Evolutionary conservation across 441 rosid species (phyloP).

Genomic region (Erysimum pusillum): DNA sequence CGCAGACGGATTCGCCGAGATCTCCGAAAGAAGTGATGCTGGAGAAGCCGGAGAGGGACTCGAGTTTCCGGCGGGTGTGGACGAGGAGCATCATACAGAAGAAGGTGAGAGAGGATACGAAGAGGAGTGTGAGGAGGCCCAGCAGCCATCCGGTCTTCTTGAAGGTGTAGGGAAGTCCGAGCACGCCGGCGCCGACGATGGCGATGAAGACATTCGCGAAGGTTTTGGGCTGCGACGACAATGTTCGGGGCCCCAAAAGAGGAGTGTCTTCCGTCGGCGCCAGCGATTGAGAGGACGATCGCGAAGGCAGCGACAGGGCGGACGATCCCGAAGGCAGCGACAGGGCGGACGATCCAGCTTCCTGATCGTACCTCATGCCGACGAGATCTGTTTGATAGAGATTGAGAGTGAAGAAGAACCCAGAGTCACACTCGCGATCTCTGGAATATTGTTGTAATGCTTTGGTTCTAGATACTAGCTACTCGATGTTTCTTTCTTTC

Average conservation of each 20-base stretch:
- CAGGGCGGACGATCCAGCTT: constrained; percentile 69
- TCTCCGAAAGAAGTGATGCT: constrained; percentile 74
- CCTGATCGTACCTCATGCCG: constrained; percentile 57
- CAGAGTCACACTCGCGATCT: background rate
- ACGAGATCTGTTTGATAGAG: constrained; percentile 4
- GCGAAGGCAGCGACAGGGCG: constrained; percentile 51
- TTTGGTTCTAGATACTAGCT: background rate
- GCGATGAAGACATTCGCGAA: constrained; percentile 76
- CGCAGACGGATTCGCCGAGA: constrained; percentile 64
- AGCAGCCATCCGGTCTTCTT: constrained; percentile 27
- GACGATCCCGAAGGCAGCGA: constrained; percentile 62
- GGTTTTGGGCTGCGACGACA: constrained; percentile 66
- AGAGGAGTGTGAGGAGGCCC: constrained; percentile 23
- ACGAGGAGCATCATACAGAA: constrained; percentile 82
- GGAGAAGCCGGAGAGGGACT: constrained; percentile 54
- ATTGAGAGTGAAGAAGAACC: background rate
- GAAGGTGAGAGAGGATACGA: constrained; percentile 57
- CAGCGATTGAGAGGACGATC: constrained; percentile 56
- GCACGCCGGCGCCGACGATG: constrained; percentile 79
- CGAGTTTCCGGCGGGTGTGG: constrained; percentile 71
- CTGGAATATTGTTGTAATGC: background rate
- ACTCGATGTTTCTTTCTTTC: background rate
- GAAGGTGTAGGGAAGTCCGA: constrained; percentile 75
- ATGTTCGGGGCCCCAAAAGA: constrained; percentile 53
- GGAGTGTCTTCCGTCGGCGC: constrained; percentile 61